These are phyloP conservation scores for Spathaspora passalidarum DNA, from an alignment of 805 yeast genomes.

Conservation along the genomic window DNA sequence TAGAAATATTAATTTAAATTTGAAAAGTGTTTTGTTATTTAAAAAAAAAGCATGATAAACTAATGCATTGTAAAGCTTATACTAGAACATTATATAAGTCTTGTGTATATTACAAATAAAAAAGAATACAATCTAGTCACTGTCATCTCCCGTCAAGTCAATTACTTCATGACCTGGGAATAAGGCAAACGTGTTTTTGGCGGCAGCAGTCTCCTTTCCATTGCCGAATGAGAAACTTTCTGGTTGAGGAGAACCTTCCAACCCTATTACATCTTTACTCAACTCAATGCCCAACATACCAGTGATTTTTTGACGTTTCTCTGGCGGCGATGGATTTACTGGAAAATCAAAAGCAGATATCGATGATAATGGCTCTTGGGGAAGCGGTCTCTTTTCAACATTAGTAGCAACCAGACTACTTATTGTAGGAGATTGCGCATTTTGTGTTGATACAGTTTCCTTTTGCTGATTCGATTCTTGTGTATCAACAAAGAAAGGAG, in stretches of 20 bases:
- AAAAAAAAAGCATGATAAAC: not conserved
- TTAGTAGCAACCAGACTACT: too few species aligned
- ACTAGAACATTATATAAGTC: not conserved
- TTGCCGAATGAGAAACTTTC: not conserved
- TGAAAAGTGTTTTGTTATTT: too few species aligned
- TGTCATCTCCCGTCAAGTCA: slow-evolving; percentile 4
- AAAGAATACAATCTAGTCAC: not conserved
- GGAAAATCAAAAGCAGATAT: not conserved
- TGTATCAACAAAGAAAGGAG: too few species aligned
- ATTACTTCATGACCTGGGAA: not conserved
- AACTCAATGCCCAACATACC: slow-evolving; percentile 13
- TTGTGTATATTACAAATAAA: not conserved
- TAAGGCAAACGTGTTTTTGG: not conserved
- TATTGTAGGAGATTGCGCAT: too few species aligned
- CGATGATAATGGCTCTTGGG: not conserved
- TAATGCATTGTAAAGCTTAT: not conserved
- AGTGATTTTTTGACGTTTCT: slow-evolving; percentile 9
- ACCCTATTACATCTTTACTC: slow-evolving; percentile 5
- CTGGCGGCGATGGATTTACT: not conserved
- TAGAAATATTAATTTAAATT: not conserved
- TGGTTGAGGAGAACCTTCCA: not conserved
- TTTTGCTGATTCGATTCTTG: too few species aligned
- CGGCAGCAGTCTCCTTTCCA: too few species aligned
- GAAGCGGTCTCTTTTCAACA: not conserved
- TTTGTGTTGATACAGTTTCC: too few species aligned